Base-by-base conservation (phyloP, 2,329 filamentous ascomycete genomes). In the Aureobasidium sp. region DNA sequence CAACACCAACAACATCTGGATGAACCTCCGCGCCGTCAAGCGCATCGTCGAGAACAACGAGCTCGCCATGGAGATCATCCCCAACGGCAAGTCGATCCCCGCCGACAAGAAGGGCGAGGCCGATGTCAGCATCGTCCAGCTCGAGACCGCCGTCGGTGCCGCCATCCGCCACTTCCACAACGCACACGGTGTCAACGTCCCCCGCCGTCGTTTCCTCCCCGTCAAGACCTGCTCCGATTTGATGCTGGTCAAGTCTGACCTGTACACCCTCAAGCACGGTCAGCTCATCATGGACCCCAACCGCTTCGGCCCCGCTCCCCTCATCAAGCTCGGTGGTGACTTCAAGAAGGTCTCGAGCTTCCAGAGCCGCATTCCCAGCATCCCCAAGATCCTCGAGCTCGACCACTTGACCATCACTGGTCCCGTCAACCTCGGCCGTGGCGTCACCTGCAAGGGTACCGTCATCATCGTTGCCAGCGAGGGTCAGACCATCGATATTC, bases 1-100 rank as follows among this genome's bases (percentile, higher is more conserved):
- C 88, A 99, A 99, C 86, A 99, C 94, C 79, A 99, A 99, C 89
- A 99, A 99, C 86, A 97, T 99, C 80, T 99, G 94, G 94, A 89
- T 99, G 84, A 96, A 96, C 81, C 84, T 97, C 71, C 87, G 90
- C 75, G 94, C 94, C 69, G 89, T 99, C 80, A 97, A 97, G 88
- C 92, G 94, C 64, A 91, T 99, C 60, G 94, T 99, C 8, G 94
- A 97, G 85, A 91, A 95, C 78, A 91, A 96, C 76, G 93, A 97
- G 82, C 87, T 99, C 60, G 90, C 92, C 79, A 96, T 99, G 90
- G 94, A 99, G 81, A 99, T 99, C 75, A 99, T 99, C 71, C 92
- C 94, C 76, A 99, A 99, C 81, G 91, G 90, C 81, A 99, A 99
- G 85, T 93, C 90, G 67, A 97, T 99, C 72, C 90, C 94, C 59